Evolutionary conservation across 2,329 filamentous ascomycete species (phyloP).

Genomic region (Alternaria arborescens): DNA sequence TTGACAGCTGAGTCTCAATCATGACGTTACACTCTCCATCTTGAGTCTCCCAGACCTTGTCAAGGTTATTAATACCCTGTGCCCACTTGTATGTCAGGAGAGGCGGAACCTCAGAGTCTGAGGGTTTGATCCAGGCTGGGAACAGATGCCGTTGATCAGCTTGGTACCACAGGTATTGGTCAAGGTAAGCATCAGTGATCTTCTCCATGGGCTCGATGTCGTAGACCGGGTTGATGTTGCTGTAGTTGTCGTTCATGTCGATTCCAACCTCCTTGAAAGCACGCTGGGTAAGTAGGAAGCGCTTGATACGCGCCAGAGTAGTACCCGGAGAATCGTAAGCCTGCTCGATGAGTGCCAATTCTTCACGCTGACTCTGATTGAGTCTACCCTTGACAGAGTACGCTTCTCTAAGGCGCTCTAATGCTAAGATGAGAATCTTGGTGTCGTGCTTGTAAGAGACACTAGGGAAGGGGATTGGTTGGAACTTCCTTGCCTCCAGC

Average conservation of each 20-base stretch:
- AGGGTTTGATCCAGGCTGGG: constrained; percentile 98
- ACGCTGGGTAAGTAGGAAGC: constrained; percentile 93
- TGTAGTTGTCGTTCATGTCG: constrained; percentile 99
- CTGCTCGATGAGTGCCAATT: constrained; percentile 95
- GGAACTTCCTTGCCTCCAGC: constrained; percentile 98
- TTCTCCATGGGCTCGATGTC: constrained; percentile 99
- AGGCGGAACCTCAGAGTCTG: constrained; percentile 95
- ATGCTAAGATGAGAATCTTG: constrained; percentile 94
- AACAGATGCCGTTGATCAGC: constrained; percentile 97
- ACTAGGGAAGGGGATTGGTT: constrained; percentile 97
- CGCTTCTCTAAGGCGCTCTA: constrained; percentile 91
- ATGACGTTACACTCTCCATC: constrained; percentile 98
- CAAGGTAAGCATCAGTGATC: constrained; percentile 97
- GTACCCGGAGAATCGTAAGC: constrained; percentile 98
- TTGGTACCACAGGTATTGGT: constrained; percentile 99
- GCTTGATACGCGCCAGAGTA: constrained; percentile 94
- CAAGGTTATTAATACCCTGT: constrained; percentile 97
- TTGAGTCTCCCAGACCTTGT: constrained; percentile 91
- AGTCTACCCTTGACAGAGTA: constrained; percentile 97
- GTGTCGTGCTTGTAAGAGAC: constrained; percentile 99
- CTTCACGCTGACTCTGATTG: constrained; percentile 97
- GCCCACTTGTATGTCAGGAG: constrained; percentile 98
- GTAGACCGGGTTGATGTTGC: constrained; percentile 97
- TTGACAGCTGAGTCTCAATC: constrained; percentile 98
- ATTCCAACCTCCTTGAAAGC: constrained; percentile 99